phyloP scores from a whole-genome alignment of 352 stramenopile genomes.

The Phytophthora lateralis region DNA sequence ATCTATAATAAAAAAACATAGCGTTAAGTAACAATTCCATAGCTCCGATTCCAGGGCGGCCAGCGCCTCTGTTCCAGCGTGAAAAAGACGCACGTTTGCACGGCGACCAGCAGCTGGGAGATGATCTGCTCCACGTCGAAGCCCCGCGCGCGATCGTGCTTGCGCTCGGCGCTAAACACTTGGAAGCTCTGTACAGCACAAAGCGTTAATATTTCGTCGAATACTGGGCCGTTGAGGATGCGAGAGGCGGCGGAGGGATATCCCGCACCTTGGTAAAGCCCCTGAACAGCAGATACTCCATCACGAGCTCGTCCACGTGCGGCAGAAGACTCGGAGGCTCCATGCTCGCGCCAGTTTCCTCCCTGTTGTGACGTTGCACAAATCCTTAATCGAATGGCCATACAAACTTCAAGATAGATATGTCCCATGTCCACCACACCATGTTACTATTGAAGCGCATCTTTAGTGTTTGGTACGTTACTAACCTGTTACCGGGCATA shows the following conservation, averaged over 20 bases:
- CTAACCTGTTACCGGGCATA: background rate
- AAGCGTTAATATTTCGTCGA: conserved; percentile 10
- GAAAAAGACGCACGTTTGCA: conserved; percentile 51
- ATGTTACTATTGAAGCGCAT: background rate
- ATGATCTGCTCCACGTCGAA: conserved; percentile 86
- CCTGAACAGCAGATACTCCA: conserved; percentile 88
- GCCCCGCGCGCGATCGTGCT: conserved; percentile 68
- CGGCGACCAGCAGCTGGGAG: conserved; percentile 57
- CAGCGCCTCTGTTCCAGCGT: background rate
- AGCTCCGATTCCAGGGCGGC: conserved; percentile 12
- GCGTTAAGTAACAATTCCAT: conserved; percentile 8
- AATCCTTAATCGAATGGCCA: conserved; percentile 23
- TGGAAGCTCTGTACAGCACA: conserved; percentile 65
- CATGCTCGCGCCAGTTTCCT: conserved; percentile 25
- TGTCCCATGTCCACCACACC: background rate
- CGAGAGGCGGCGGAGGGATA: background rate
- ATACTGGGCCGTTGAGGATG: background rate
- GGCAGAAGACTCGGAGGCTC: conserved; percentile 56
- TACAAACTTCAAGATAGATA: conserved; percentile 31
- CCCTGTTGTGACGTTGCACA: conserved; percentile 27
- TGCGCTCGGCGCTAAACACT: conserved; percentile 71
- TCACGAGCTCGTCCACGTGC: conserved; percentile 84
- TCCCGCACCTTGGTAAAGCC: conserved; percentile 73
- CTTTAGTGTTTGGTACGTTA: background rate
- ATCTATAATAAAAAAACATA: conserved; percentile 41